phyloP scores from a whole-genome alignment of 1,139 yeast species.

The Hanseniaspora uvarum region DNA sequence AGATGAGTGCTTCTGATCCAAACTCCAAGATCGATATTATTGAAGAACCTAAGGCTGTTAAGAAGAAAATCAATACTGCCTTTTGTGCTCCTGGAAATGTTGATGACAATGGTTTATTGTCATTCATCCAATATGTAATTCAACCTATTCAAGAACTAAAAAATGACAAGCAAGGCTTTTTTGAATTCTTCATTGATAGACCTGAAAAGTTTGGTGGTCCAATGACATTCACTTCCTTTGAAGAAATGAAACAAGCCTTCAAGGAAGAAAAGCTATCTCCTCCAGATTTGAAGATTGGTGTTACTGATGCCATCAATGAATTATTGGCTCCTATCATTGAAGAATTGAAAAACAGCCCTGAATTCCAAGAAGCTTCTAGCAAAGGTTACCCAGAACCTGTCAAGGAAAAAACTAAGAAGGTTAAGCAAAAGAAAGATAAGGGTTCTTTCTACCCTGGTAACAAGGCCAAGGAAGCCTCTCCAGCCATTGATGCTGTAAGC shows the following conservation, averaged over 20 bases:
- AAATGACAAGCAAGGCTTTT: slow-evolving; percentile 35
- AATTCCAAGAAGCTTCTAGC: slow-evolving; percentile 61
- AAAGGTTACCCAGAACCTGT: slow-evolving; percentile 79
- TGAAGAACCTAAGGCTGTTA: slow-evolving; percentile 78
- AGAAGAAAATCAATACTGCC: slow-evolving; percentile 85
- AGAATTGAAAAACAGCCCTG: slow-evolving; percentile 50
- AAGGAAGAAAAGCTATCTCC: slow-evolving; percentile 69
- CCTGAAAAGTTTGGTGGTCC: slow-evolving; percentile 98
- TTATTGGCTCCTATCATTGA: slow-evolving; percentile 77
- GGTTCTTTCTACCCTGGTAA: slow-evolving; percentile 76
- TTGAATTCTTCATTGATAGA: slow-evolving; percentile 65
- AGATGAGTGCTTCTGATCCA: slow-evolving; percentile 98
- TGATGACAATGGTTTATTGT: slow-evolving; percentile 79
- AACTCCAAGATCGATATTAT: slow-evolving; percentile 88
- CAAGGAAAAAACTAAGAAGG: slow-evolving; percentile 52
- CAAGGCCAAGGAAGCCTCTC: slow-evolving; percentile 21
- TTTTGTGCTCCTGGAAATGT: slow-evolving; percentile 93
- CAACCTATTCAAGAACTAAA: slow-evolving; percentile 78
- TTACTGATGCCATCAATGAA: slow-evolving; percentile 68
- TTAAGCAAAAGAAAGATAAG: slow-evolving; percentile 69
- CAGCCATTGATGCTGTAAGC: slow-evolving; percentile 18
- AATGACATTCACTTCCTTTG: slow-evolving; percentile 57
- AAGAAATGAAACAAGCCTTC: slow-evolving; percentile 62
- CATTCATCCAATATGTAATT: slow-evolving; percentile 74
- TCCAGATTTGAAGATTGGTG: slow-evolving; percentile 88